These are phyloP conservation scores for Musa itinerans DNA, from an alignment of 176 grass and related monocot genomes.

Conservation along the genomic window DNA sequence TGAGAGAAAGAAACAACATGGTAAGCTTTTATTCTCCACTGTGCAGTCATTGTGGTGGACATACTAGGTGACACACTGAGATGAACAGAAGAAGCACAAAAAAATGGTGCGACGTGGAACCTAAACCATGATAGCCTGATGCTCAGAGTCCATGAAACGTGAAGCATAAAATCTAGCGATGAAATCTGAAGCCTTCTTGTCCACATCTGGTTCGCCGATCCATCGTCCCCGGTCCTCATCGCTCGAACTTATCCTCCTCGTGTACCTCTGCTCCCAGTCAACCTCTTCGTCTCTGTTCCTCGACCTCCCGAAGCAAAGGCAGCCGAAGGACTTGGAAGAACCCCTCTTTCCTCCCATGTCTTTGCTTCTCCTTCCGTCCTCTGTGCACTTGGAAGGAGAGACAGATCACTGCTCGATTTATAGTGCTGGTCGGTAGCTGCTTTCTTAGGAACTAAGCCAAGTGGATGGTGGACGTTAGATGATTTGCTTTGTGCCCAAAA, in stretches of 20 bases:
- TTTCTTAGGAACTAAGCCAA: background rate
- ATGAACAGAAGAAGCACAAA: too few species aligned
- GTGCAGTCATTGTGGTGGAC: too few species aligned
- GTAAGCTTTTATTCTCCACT: too few species aligned
- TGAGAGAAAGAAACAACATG: too few species aligned
- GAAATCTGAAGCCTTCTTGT: slow-evolving; percentile 19
- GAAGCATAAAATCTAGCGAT: slow-evolving; percentile 17
- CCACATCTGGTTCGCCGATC: slow-evolving; percentile 4
- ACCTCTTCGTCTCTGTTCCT: background rate
- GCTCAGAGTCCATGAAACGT: too few species aligned
- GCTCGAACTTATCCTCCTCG: slow-evolving; percentile 4
- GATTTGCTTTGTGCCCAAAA: background rate
- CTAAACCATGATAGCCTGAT: background rate
- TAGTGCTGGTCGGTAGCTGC: background rate
- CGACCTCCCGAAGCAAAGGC: slow-evolving; percentile 8
- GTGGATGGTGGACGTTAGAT: background rate
- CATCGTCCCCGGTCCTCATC: slow-evolving; percentile 5
- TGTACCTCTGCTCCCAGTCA: background rate
- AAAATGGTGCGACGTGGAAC: too few species aligned
- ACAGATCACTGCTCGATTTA: too few species aligned
- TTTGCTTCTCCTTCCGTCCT: background rate
- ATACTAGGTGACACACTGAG: too few species aligned
- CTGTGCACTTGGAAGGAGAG: background rate
- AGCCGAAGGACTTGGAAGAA: slow-evolving; percentile 11
- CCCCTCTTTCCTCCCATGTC: slow-evolving; percentile 11